A percentile compares a stretch with the other conserved stretches of the same genome.
phyloP scores from a whole-genome alignment of 495 filamentous ascomycete species.

The Penicillium herquei region DNA sequence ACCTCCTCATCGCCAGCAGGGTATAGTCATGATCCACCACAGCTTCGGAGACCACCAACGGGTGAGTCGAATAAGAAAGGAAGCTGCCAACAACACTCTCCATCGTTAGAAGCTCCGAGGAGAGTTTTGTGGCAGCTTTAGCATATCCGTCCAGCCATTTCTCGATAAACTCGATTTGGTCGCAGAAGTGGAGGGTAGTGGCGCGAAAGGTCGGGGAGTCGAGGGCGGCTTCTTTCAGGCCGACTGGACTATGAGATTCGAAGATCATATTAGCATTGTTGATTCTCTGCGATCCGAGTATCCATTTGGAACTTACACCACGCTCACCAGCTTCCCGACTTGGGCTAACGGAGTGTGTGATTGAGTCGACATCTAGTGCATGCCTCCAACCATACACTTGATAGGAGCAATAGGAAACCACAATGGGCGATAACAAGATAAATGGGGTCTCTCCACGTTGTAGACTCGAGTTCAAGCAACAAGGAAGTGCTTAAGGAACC shows the following conservation, averaged over 20 bases:
- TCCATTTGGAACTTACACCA: conserved; percentile 43
- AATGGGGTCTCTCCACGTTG: conserved; percentile 1
- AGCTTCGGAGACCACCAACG: conserved; percentile 70
- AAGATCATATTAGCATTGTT: conserved; percentile 15
- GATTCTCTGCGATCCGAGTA: background rate
- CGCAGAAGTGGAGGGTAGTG: conserved; percentile 81
- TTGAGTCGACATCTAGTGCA: conserved; percentile 49
- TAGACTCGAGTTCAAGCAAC: background rate
- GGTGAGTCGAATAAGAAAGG: conserved; percentile 66
- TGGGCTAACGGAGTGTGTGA: conserved; percentile 44
- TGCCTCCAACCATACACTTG: conserved; percentile 41
- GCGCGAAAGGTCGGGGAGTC: conserved; percentile 95
- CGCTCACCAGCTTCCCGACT: conserved; percentile 54
- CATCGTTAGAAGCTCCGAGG: conserved; percentile 66
- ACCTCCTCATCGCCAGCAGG: conserved; percentile 75
- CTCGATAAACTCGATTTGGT: conserved; percentile 89
- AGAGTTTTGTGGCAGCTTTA: conserved; percentile 73
- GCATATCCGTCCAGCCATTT: conserved; percentile 90
- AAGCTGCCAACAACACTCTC: conserved; percentile 72
- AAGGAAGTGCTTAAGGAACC: conserved; percentile 15
- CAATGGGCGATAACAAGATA: background rate
- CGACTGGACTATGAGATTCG: conserved; percentile 63
- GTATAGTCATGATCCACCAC: conserved; percentile 95
- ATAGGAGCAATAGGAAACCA: conserved; percentile 16
- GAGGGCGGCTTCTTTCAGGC: conserved; percentile 88